Evolutionary conservation across 805 yeast species (phyloP).

Genomic region (Candida coquimbonensis): DNA sequence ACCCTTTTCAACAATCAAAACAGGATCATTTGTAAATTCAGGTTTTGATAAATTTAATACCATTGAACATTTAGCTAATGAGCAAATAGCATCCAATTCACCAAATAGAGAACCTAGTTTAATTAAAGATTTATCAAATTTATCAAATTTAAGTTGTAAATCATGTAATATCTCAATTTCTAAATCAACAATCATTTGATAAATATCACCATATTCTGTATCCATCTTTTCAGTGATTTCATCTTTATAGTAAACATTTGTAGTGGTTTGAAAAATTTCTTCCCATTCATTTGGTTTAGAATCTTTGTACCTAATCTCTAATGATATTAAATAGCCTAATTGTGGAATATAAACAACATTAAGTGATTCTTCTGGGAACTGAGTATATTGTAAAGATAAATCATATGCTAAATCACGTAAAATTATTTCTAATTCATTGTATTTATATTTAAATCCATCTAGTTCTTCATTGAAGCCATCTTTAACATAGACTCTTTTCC

Average conservation of each 20-base stretch:
- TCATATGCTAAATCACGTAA: constrained; percentile 21
- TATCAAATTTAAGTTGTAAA: constrained; percentile 23
- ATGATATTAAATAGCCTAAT: constrained; percentile 33
- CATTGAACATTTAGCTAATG: constrained; percentile 28
- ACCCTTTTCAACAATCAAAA: constrained; percentile 31
- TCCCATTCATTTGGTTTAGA: constrained; percentile 23
- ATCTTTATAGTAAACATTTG: constrained; percentile 32
- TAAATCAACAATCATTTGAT: constrained; percentile 31
- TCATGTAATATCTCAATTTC: constrained; percentile 34
- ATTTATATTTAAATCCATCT: constrained; percentile 13
- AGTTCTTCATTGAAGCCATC: constrained; percentile 26
- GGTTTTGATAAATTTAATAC: constrained; percentile 28
- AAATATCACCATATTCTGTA: constrained; percentile 34
- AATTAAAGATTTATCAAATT: constrained; percentile 9
- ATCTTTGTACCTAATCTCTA: constrained; percentile 9
- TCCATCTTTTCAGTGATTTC: constrained; percentile 27
- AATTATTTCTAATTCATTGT: constrained; percentile 23
- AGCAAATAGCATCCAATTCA: constrained; percentile 31
- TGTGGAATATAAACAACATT: constrained; percentile 40
- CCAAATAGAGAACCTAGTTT: constrained; percentile 22
- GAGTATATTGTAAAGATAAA: constrained; percentile 4
- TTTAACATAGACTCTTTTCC: constrained; percentile 22
- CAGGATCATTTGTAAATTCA: constrained; percentile 20
- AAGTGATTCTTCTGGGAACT: constrained; percentile 11
- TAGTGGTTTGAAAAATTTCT: constrained; percentile 31